Evolutionary conservation across 208 protist species (phyloP), one percentile per base, ranked within the genome.

Genomic region (Acanthamoeba lenticulata): DNA sequence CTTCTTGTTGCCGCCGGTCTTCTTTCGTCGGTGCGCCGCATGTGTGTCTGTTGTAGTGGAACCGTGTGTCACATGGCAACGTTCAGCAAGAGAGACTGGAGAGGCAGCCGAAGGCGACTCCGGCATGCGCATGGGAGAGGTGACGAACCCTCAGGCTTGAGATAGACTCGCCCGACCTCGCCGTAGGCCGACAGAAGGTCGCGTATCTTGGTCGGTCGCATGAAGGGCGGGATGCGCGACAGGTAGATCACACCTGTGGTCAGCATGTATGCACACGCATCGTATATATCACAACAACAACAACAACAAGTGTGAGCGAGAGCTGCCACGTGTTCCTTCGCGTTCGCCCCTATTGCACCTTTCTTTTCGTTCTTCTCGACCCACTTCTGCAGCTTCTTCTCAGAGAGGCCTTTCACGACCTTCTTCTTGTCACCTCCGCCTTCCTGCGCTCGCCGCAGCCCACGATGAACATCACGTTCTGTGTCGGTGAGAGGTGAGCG

Each of bases 121-220:
- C 62, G 15, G 57, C 36, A 62, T 24, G 44, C 29, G 24, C 94
- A 19, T 19, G 21, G 40, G 17, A 21, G 29, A 40, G 42, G 62
- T 32, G 9, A 9, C 65, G 27, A 19, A 95, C 90, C 95, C 94
- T 98, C 97, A 47, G 95, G 95, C 62, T 94, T 95, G 13, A 97
- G 92, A 69, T 96, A 97, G 2, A 98, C 89, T 4, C 96, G 69
- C 19, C 92, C 96, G 29, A 98, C 77, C 29, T 95, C 92, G n/a
- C 96, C 97, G 94, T 95, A 94, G 62, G 96, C 3, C 6, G 67
- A 57, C 52, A 98, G 55, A 1, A 98, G 60, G 55, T 97, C 83
- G 24, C 96, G 60, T 24, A 98, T 36, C 89, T 97, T 97, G 27
- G 65, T 65, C 19, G 96, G 96, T 77, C 96, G 97, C 97, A 98